Base-by-base conservation (phyloP, 192 early-diverging fungal species). In the Chytriomyces sp. region DNA sequence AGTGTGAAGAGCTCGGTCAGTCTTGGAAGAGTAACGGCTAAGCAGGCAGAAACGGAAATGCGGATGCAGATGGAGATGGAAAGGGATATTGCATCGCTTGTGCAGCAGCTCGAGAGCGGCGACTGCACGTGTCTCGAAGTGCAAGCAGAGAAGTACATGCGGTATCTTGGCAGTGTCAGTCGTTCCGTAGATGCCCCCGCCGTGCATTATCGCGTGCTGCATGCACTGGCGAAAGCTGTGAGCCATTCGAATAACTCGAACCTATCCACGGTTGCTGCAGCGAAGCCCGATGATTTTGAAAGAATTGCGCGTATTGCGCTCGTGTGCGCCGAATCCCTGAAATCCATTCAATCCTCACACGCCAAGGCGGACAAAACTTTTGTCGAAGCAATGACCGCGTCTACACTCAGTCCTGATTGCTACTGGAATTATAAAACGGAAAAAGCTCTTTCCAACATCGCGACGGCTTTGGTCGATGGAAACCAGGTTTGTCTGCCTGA, bases 401-500 rank as follows among this genome's bases (percentile, higher is more conserved):
- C 60, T 63, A 28, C 20, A 24, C 13, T 26, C 48, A 8, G 4
- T 2, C 23, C 44, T 43, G 18, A 7, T 13, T 45, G 71, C 18
- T 63, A 73, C 45, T 73, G 60, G 61, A 73, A 62, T 47, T 73
- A 45, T 73, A 60, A 73, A 46, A 20, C 44, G 2, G 71, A 73
- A 73, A 73, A 73, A 18, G 59, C 60, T 10, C 59, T 73, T 18
- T 73, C 71, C 10, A 73, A 73, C 23, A 48, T 73, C 23, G 47
- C 47, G 5, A 73, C 71, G 24, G 59, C 59, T 6, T 43, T 73
- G 10, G 53, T 73, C 35, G 71, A 73, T 49, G 6, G 23, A 9
- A n/a, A 46, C 7, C 71, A 73, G 53, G 71, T 73, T 13, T 10
- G 13, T 20, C 10, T 49, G n/a, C 44, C 8, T 50, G 9, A 26